Evolutionary conservation across 139 green algal genomes (phyloP).

Genomic region (Klebsormidium nitens): DNA sequence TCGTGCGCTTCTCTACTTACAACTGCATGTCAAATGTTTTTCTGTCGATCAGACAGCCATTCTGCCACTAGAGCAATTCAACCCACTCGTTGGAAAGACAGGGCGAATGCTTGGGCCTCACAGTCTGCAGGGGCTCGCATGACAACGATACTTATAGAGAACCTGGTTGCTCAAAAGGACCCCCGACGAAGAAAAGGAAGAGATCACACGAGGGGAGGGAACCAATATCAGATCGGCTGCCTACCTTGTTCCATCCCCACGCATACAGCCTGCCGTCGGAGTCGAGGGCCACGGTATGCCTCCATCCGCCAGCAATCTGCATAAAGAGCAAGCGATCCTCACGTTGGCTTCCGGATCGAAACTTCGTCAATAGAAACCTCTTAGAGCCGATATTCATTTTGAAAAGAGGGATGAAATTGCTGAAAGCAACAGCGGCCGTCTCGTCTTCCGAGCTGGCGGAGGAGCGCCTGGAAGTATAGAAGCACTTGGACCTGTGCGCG

Average conservation of each 20-base stretch:
- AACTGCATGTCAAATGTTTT: too few species aligned
- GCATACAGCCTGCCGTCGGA: slow-evolving; percentile 53
- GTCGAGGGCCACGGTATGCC: slow-evolving; percentile 65
- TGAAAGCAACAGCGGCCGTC: background rate
- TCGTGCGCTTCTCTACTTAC: too few species aligned
- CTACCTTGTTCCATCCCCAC: slow-evolving; percentile 87
- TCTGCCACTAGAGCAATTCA: too few species aligned
- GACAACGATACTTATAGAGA: background rate
- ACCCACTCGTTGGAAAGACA: too few species aligned
- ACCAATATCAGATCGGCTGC: slow-evolving; percentile 4
- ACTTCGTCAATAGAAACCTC: background rate
- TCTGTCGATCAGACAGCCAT: too few species aligned
- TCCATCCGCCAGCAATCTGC: slow-evolving; percentile 71
- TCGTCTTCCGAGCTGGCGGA: background rate
- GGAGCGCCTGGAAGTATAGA: background rate
- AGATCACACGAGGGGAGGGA: background rate
- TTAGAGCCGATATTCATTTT: background rate
- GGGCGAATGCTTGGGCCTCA: too few species aligned
- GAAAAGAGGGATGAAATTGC: background rate
- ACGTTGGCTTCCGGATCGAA: background rate
- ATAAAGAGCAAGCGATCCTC: background rate
- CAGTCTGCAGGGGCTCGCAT: too few species aligned
- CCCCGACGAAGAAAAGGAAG: background rate
- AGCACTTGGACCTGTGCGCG: background rate
- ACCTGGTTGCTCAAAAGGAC: background rate